phyloP scores from a whole-genome alignment of 1,139 yeast species.

The Pichia sp. region DNA sequence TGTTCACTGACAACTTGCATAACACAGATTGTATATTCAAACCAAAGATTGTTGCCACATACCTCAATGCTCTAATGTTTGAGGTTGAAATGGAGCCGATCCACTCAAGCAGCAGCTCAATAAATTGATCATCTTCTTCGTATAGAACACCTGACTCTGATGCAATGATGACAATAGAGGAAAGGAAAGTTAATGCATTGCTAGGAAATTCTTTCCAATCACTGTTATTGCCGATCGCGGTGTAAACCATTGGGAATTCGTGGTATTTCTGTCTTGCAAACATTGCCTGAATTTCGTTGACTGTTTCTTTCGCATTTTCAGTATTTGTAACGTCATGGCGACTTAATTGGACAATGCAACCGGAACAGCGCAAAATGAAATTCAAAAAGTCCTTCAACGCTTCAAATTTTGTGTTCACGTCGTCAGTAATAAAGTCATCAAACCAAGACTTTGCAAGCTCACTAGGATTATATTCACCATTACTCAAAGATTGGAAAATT shows the following conservation, averaged over 20 bases:
- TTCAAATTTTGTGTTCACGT: constrained; percentile 26
- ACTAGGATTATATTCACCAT: constrained; percentile 41
- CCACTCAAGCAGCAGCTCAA: constrained; percentile 68
- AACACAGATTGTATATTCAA: constrained; percentile 54
- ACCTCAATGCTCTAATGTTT: constrained; percentile 65
- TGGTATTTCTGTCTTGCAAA: constrained; percentile 61
- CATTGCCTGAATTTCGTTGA: constrained; percentile 60
- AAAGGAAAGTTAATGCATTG: constrained; percentile 51
- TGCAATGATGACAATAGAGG: constrained; percentile 42
- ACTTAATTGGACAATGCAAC: constrained; percentile 60
- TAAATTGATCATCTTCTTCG: constrained; percentile 37
- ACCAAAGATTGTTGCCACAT: constrained; percentile 54
- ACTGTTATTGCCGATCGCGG: constrained; percentile 36
- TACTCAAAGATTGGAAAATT: constrained; percentile 49
- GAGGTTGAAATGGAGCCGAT: constrained; percentile 65
- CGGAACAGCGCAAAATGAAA: constrained; percentile 55
- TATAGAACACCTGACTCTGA: constrained; percentile 59
- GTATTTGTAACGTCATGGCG: constrained; percentile 71
- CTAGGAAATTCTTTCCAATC: constrained; percentile 47
- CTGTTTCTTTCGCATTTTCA: constrained; percentile 70
- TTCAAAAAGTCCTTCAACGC: constrained; percentile 63
- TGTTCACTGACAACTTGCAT: constrained; percentile 42
- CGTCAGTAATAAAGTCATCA: constrained; percentile 39
- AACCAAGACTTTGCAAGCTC: constrained; percentile 70
- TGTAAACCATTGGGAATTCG: constrained; percentile 52